Evolutionary conservation across 1,139 yeast genomes (phyloP), one percentile per base, ranked within the genome.

Genomic region (Geotrichum candidum): DNA sequence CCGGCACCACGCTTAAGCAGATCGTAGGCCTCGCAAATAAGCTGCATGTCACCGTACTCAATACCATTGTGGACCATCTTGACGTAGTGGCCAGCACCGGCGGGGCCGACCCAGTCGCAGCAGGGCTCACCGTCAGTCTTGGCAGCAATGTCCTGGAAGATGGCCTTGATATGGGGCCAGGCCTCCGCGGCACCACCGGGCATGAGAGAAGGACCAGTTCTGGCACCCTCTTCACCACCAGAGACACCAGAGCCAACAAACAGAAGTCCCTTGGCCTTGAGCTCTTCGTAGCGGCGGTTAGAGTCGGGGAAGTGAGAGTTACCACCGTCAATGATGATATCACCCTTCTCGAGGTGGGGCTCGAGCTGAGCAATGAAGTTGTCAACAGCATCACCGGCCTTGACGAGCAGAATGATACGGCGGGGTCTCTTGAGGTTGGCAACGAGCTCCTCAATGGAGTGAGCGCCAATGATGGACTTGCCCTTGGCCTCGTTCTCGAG

Each of bases 141-240:
- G 74, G 99, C 99, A 64, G 98, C 81, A 72, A 94, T 89, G 65
- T 92, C 85, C 82, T 94, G 99, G 91, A 94, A 92, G 74, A 94
- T 94, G 65, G 85, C 87, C 85, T 94, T 94, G 75, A 94, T 88
- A 80, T 90, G 96, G 69, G 98, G 98, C 99, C 99, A 94, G 68
- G 99, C 99, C 73, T 89, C 97, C 70, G 82, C 84, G 77, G 91
- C 89, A 76, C 99, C 99, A 86, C 99, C 99, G 71, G 99, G 99
- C 99, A 94, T 94, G 80, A 94, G 84, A 68, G 98, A 92, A 67
- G 99, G 99, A 76, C 99, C 99, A 78, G 89, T 84, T 82, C 99
- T 90, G 73, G 99, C 99, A 84, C 99, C 99, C 79, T 94, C 99
- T 81, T 94, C 99, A 83, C 99, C 99, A 80, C 99, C 99, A 72